phyloP scores from a whole-genome alignment of 2,329 filamentous ascomycete species.

The Alternaria incomplexa region DNA sequence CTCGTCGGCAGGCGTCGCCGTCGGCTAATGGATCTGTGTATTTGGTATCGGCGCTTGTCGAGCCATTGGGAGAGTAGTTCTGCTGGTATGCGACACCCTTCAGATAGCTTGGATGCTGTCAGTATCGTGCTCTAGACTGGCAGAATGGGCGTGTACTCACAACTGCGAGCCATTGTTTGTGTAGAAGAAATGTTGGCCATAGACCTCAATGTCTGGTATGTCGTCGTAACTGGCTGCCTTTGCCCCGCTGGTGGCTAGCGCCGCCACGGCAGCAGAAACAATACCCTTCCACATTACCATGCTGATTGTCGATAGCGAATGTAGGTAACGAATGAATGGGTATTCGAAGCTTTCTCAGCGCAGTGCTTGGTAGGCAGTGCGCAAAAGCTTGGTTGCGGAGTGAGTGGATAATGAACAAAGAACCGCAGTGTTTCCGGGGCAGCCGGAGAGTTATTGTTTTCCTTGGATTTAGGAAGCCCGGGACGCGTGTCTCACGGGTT shows the following conservation, averaged over 20 bases:
- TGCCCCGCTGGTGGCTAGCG: slow-evolving; percentile 17
- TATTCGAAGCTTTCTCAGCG: slow-evolving; percentile 13
- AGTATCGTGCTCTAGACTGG: not conserved
- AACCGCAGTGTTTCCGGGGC: slow-evolving; percentile 1
- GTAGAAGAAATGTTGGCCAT: slow-evolving; percentile 90
- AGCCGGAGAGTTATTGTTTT: slow-evolving; percentile 1
- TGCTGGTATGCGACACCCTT: slow-evolving; percentile 93
- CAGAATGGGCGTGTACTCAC: slow-evolving; percentile 15
- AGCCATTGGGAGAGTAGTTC: slow-evolving; percentile 45
- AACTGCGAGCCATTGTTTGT: slow-evolving; percentile 79
- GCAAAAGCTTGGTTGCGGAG: slow-evolving; percentile 13
- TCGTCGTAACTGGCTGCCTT: slow-evolving; percentile 39
- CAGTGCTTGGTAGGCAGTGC: slow-evolving; percentile 16
- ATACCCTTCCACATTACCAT: slow-evolving; percentile 16
- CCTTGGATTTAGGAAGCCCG: not conserved
- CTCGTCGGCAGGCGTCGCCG: slow-evolving; percentile 73
- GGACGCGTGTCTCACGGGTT: not conserved
- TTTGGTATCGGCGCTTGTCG: slow-evolving; percentile 46
- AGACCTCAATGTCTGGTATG: slow-evolving; percentile 41
- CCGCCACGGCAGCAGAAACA: slow-evolving; percentile 21
- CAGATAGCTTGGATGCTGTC: slow-evolving; percentile 65
- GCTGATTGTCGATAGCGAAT: slow-evolving; percentile 6
- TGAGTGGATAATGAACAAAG: not conserved
- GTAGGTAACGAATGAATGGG: slow-evolving; percentile 5
- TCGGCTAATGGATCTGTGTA: slow-evolving; percentile 88